phyloP scores from a whole-genome alignment of 768 basidiomycete genomes.

The Mycena metata region DNA sequence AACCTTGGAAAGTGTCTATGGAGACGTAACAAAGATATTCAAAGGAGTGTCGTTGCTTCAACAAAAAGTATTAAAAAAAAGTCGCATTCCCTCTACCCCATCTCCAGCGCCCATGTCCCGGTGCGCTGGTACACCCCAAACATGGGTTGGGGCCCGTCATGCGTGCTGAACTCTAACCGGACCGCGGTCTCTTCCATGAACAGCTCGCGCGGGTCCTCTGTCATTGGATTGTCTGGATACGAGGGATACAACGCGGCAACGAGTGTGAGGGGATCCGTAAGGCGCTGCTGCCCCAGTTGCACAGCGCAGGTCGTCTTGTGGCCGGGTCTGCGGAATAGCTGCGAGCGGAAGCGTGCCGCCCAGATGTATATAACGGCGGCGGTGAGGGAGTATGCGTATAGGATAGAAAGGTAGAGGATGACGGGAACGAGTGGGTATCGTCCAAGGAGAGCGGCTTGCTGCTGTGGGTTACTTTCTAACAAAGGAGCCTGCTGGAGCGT shows the following conservation, averaged over 20 bases:
- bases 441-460: constrained; percentile 8
- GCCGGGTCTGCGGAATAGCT: constrained; percentile 22
- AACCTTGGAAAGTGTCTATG: no score
- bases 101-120: constrained; percentile 8
- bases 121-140: constrained; percentile 25
- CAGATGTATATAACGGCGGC: constrained; percentile 29
- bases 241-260: constrained; percentile 33
- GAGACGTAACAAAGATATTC: background rate
- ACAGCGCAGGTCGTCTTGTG: constrained; percentile 16
- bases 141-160: background rate
- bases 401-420: constrained; percentile 30
- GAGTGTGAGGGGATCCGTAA: constrained; percentile 35
- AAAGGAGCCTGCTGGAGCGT: constrained; percentile 18
- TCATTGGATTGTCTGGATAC: constrained; percentile 5
- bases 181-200: constrained; percentile 31
- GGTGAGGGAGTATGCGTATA: constrained; percentile 34
- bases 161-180: constrained; percentile 28
- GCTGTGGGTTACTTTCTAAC: background rate
- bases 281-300: constrained; percentile 35
- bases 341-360: constrained; percentile 29
- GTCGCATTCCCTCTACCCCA: background rate
- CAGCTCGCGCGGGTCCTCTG: constrained; percentile 34
- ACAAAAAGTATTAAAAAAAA: background rate
- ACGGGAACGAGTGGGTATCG: constrained; percentile 36
- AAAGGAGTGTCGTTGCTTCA: constrained; percentile 7